Percentiles rank a stretch among this genome's conserved stretches.
Conservation (phyloP, 306 rosid species). For the Prosopis cineraria region DNA sequence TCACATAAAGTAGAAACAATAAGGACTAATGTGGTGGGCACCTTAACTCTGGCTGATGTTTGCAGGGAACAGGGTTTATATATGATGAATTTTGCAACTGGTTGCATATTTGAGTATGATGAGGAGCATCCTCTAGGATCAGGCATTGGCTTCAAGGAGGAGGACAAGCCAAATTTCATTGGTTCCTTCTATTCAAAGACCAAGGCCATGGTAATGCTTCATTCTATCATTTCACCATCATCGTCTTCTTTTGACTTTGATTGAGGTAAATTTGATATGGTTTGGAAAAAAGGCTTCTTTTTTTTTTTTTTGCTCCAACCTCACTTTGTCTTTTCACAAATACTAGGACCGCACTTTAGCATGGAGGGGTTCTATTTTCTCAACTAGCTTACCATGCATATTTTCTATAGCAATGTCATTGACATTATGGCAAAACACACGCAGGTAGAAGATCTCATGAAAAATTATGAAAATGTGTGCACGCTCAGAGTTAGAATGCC, state of each 20-base stretch:
- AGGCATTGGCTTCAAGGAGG: constrained; percentile 70
- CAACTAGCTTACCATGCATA: constrained; percentile 4
- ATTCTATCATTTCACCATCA: neutral
- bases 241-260: neutral
- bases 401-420: neutral
- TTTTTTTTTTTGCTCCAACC: too few relatives aligned
- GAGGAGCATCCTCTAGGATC: constrained; percentile 59
- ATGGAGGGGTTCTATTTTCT: neutral
- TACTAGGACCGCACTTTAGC: neutral
- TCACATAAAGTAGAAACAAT: constrained; percentile 65
- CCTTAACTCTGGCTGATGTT: constrained; percentile 65
- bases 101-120: constrained; percentile 78
- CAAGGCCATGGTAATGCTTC: constrained; percentile 68
- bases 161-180: constrained; percentile 66
- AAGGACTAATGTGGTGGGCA: constrained; percentile 67
- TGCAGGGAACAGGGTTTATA: constrained; percentile 58
- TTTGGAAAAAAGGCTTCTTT: neutral
- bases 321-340: neutral
- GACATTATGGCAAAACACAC: constrained; percentile 18
- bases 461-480: constrained; percentile 63
- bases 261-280: neutral
- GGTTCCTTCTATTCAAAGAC: constrained; percentile 78
- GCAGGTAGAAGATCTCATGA: constrained; percentile 71
- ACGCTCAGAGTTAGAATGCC: constrained; percentile 75
- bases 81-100: constrained; percentile 76